Conservation (phyloP, 2,329 filamentous ascomycete species). For the Magnaporthiopsis rhizophila region DNA sequence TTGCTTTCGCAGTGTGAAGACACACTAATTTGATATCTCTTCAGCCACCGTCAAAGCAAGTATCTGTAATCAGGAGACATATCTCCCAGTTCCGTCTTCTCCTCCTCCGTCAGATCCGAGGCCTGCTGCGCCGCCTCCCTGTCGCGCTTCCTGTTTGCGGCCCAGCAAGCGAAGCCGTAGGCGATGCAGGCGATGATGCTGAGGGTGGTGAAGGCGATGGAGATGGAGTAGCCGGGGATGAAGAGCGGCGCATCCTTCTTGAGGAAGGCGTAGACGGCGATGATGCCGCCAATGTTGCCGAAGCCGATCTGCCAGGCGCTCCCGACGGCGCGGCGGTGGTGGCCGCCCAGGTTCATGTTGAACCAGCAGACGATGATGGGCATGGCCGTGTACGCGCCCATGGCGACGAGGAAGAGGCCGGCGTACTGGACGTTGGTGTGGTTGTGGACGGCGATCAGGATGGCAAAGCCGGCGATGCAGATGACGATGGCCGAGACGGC, state of each 20-base stretch:
- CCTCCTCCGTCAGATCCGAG: slow-evolving; percentile 21
- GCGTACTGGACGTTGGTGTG: slow-evolving; percentile 63
- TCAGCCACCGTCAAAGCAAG: not conserved
- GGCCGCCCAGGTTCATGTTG: slow-evolving; percentile 70
- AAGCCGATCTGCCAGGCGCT: slow-evolving; percentile 73
- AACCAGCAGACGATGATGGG: slow-evolving; percentile 81
- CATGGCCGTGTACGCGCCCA: slow-evolving; percentile 80
- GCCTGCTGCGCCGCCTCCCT: not conserved
- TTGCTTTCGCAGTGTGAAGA: too few species aligned
- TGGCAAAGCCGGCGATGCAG: slow-evolving; percentile 65
- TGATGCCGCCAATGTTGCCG: slow-evolving; percentile 72
- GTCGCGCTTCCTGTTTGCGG: slow-evolving; percentile 1
- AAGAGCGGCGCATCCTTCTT: slow-evolving; percentile 60
- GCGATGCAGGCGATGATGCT: slow-evolving; percentile 51
- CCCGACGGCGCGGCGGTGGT: slow-evolving; percentile 62
- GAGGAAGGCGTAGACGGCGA: slow-evolving; percentile 65
- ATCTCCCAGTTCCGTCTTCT: slow-evolving; percentile 31
- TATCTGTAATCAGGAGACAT: slow-evolving; percentile 8
- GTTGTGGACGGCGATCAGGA: slow-evolving; percentile 64
- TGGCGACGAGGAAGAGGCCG: slow-evolving; percentile 73
- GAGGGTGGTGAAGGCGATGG: slow-evolving; percentile 63
- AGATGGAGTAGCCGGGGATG: slow-evolving; percentile 67
- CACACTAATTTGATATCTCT: too few species aligned
- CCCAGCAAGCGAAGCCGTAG: slow-evolving; percentile 32
- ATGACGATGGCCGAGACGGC: slow-evolving; percentile 60